Base-by-base conservation (phyloP, 225 moss, liverwort and hornwort species). In the Physcomitrium patens region DNA sequence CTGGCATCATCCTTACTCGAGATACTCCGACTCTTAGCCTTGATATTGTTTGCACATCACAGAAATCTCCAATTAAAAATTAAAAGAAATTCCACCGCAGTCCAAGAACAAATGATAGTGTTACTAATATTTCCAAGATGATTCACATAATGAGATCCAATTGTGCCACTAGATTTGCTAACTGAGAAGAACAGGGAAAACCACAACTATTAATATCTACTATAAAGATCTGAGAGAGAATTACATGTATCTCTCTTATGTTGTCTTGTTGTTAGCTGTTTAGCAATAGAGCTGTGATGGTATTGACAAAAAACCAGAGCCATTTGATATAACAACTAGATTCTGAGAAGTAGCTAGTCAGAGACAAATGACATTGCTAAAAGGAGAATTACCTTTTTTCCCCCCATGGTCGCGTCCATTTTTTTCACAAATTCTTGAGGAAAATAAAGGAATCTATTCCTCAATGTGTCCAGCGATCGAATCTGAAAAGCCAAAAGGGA, bases 401-500 rank as follows among this genome's bases (percentile, higher is more conserved):
- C 66, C 26, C 37, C 41, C 53, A 37, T 0, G 31, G 79, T 43
- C 55, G 88, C 68, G 17, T 79, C 77, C 79, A 94, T 61, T 8
- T 50, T 90, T 70, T 78, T 61, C 53, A 83, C 86, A 89, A 91
- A 94, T 68, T 86, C 96, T 68, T 74, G 77, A 14, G 96, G 96
- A 50, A 82, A 94, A 75, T 92, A 83, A 78, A 86, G 81, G 23
- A 96, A 96, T 44, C 96, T 85, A 76, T 96, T 94, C 46, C 94
- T 90, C 60, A 96, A 76, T 94, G 94, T 96, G 65, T 88, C 82
- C 72, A 92, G 79, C 22, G 94, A 86, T 74, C 96, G 96, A 86
- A 96, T 92, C 96, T 96, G 86, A 60, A 16, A 61, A 67, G 31
- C 27, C 59, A 76, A 78, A 72, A 28, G 49, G 49, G 46, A 22